Conservation (phyloP, 2,329 filamentous ascomycete genomes). For the Colletotrichum higginsianum region DNA sequence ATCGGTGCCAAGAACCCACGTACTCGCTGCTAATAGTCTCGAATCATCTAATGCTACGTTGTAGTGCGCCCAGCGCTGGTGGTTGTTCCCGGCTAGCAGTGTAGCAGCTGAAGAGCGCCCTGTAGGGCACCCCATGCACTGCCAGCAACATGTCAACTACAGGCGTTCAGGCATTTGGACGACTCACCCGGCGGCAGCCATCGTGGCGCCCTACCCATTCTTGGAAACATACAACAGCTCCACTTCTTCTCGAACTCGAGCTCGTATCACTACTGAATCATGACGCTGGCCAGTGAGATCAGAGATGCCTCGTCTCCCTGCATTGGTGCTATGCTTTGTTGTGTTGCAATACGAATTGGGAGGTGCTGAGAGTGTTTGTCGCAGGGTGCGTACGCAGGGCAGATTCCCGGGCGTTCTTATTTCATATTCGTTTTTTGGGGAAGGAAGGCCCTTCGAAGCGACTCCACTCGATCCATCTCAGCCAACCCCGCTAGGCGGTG, state of each 20-base stretch:
- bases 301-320: background rate
- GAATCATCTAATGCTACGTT: constrained; percentile 37
- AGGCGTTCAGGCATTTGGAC: background rate
- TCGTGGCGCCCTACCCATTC: constrained; percentile 19
- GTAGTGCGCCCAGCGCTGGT: constrained; percentile 22
- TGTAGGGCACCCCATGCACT: constrained; percentile 8
- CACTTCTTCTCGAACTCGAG: constrained; percentile 22
- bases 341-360: background rate
- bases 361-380: background rate
- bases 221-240: background rate
- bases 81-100: constrained; percentile 27
- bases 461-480: constrained; percentile 27
- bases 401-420: constrained; percentile 12
- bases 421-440: background rate
- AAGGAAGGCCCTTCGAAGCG: background rate
- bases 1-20: constrained; percentile 26
- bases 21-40: constrained; percentile 8
- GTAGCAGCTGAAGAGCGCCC: constrained; percentile 30
- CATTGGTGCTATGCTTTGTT: background rate
- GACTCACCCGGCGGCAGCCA: constrained; percentile 16
- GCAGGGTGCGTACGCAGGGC: constrained; percentile 9
- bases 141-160: constrained; percentile 1
- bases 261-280: background rate
- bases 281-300: background rate
- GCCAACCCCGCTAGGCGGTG: constrained; percentile 41